Base-by-base conservation (phyloP, 345 rosid species). In the Lepidium africanum region DNA sequence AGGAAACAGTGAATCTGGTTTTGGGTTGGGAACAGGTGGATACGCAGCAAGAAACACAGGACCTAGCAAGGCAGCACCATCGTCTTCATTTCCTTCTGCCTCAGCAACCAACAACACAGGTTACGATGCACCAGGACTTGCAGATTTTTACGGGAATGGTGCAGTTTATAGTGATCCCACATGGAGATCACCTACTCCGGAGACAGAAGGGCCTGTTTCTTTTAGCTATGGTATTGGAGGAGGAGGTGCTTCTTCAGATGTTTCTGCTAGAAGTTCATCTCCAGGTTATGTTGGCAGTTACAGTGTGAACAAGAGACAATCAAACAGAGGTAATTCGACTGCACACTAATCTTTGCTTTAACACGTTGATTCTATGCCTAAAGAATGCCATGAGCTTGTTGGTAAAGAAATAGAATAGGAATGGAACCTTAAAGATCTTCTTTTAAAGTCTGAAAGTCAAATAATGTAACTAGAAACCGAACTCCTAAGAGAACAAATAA, bases 311-410 rank as follows among this genome's bases (percentile, higher is more conserved):
- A 86, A 79, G 79, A 84, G 96, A 76, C 93, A 86, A 71, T 6
- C 98, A 57, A 83, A 82, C 84, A 85, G 98, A 90, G 98, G 98
- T 93, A 85, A 59, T n/a, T 16, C n/a, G 10, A 65, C n/a, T 58
- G 59, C 1, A 39, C n/a, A 50, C 51, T 40, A 48, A 21, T 33
- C 3, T 35, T 38, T 59, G 67, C 72, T 37, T 53, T 37, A 53
- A 61, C 57, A 54, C 9, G 3, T 30, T 60, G 69, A 46, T 74
- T 61, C 12, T 19, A 37, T 74, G 73, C 50, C 67, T 67, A 37
- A 46, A 51, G 35, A 16, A 51, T 52, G 64, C 10, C 35, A 67
- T 59, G 55, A 25, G 9, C 27, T 61, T 53, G 62, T 27, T 58
- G 47, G 16, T 73, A 35, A 1, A 7, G 63, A 37, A 19, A 23